Evolutionary conservation across 2,329 filamentous ascomycete species (phyloP).

Genomic region (Stachybotrys elegans): DNA sequence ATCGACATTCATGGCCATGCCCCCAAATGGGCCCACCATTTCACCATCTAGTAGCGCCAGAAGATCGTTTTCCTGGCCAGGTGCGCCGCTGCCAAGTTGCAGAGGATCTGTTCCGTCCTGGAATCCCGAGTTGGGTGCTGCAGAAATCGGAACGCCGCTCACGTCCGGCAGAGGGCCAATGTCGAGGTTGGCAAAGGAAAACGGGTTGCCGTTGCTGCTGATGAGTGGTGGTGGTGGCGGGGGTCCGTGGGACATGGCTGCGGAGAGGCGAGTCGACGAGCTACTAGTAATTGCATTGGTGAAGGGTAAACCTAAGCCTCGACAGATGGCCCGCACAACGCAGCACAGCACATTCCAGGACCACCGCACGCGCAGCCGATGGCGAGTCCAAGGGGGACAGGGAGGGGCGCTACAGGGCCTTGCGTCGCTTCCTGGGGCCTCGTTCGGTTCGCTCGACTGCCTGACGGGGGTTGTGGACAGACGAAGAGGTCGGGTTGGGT

Average conservation of each 20-base stretch:
- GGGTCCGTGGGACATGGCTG: constrained; percentile 30
- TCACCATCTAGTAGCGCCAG: constrained; percentile 40
- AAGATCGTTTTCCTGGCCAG: constrained; percentile 29
- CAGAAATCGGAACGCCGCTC: constrained; percentile 17
- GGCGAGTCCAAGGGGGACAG: no score
- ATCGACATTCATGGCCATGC: constrained; percentile 40
- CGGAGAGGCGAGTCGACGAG: constrained; percentile 16
- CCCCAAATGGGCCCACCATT: constrained; percentile 30
- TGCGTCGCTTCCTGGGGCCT: no score
- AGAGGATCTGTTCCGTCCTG: constrained; percentile 1
- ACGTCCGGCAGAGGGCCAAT: constrained; percentile 21
- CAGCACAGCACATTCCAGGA: no score
- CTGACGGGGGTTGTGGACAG: no score
- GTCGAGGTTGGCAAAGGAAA: constrained; percentile 28
- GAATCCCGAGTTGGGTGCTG: constrained; percentile 6
- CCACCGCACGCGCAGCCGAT: no score
- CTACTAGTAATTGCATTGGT: constrained; percentile 22
- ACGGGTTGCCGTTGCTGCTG: constrained; percentile 27
- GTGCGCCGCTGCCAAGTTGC: constrained; percentile 17
- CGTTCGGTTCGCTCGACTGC: no score
- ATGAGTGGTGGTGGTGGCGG: constrained; percentile 28
- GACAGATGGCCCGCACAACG: no score
- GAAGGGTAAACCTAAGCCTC: no score
- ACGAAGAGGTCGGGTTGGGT: no score
- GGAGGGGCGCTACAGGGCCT: no score